Percentiles rank a stretch among this genome's conserved stretches.
phyloP scores from a whole-genome alignment of 257 asterid species.

The Orobanche coerulescens region DNA sequence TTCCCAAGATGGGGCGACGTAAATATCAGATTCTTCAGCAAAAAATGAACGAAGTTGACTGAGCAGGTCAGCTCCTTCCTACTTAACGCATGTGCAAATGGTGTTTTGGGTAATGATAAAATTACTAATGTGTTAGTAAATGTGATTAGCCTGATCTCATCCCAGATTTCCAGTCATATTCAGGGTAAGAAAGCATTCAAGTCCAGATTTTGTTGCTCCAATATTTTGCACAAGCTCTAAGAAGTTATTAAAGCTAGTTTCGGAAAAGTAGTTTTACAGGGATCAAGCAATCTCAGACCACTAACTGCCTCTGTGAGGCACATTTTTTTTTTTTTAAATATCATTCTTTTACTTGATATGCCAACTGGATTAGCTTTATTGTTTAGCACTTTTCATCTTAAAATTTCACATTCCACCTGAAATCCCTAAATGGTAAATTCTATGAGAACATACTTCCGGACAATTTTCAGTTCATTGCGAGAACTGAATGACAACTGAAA shows the following conservation, averaged over 20 bases:
- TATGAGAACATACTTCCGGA: not conserved
- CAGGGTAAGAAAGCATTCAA: not conserved
- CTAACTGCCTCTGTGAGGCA: no score
- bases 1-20: not conserved
- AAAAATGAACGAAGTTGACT: not conserved
- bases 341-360: not conserved
- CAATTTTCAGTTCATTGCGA: not conserved
- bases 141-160: no score
- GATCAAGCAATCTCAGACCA: no score
- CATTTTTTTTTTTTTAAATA: no score
- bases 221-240: not conserved
- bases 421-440: not conserved
- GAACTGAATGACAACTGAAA: not conserved
- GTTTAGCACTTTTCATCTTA: not conserved
- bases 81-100: not conserved
- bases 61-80: not conserved
- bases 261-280: not conserved
- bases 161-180: not conserved
- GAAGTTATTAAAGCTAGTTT: not conserved
- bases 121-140: no score
- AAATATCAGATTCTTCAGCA: not conserved
- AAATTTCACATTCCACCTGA: not conserved
- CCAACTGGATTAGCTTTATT: not conserved
- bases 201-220: not conserved
- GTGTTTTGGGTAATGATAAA: no score